phyloP scores from a whole-genome alignment of 192 early-diverging fungal species.

The Coemansia sp. region DNA sequence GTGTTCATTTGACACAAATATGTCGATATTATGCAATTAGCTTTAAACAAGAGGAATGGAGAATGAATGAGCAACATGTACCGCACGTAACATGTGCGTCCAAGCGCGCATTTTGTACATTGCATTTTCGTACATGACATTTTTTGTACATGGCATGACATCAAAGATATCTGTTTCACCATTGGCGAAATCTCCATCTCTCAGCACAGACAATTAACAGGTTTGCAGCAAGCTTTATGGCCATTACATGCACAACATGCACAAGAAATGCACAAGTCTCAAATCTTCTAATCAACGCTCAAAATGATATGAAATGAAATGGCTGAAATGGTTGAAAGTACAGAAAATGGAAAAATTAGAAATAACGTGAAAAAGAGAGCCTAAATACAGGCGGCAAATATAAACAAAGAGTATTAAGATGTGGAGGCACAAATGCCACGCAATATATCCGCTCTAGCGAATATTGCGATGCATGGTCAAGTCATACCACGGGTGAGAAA shows the following conservation, averaged over 20 bases:
- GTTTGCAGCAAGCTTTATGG: not conserved
- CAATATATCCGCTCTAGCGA: slow-evolving; percentile 2
- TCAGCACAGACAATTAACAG: not conserved
- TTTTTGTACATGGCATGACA: no score
- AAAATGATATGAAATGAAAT: not conserved
- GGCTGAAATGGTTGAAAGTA: not conserved
- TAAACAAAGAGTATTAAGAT: not conserved
- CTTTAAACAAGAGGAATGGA: not conserved
- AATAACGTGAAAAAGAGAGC: not conserved
- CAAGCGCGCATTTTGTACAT: not conserved
- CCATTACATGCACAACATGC: not conserved
- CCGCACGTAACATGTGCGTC: not conserved
- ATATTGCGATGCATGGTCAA: slow-evolving; percentile 36
- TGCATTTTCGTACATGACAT: no score
- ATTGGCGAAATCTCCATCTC: not conserved
- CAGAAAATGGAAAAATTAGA: slow-evolving; percentile 1
- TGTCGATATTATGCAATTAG: not conserved
- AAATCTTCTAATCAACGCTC: not conserved
- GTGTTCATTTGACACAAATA: not conserved
- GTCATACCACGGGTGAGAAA: slow-evolving; percentile 43
- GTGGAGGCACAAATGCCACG: no score
- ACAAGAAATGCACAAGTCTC: not conserved
- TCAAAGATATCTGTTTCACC: no score
- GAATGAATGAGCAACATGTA: not conserved
- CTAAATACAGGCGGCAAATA: not conserved